A percentile compares a stretch with the other conserved stretches of the same genome.
These are phyloP conservation scores for Ascochyta rabiei DNA, from an alignment of 2,329 filamentous ascomycete species.

Conservation along the genomic window DNA sequence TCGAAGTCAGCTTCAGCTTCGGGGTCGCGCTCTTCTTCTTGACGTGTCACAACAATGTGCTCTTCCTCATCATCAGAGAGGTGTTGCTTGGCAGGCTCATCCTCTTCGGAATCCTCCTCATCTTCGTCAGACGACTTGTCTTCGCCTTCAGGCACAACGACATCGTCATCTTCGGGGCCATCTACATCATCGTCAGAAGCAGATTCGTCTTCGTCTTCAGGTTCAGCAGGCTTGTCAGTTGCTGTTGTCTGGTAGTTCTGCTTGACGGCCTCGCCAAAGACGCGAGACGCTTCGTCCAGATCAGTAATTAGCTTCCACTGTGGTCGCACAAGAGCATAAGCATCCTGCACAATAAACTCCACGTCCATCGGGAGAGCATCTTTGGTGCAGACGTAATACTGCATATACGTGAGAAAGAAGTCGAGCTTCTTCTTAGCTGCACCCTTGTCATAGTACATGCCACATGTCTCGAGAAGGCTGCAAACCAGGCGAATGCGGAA, in stretches of 20 bases:
- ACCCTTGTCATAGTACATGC: constrained; percentile 93
- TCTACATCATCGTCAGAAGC: constrained; percentile 76
- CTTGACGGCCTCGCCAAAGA: constrained; percentile 85
- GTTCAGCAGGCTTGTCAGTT: constrained; percentile 70
- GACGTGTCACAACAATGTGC: constrained; percentile 86
- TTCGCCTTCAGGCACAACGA: constrained; percentile 57
- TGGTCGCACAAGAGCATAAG: constrained; percentile 80
- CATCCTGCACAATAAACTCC: constrained; percentile 94
- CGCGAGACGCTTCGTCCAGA: constrained; percentile 79
- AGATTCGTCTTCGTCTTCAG: constrained; percentile 73
- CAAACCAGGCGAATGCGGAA: constrained; percentile 92
- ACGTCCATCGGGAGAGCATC: constrained; percentile 92
- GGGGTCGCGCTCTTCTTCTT: constrained; percentile 88
- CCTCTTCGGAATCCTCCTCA: constrained; percentile 57
- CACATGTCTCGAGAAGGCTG: constrained; percentile 90
- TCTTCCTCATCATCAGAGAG: constrained; percentile 80
- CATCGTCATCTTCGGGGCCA: constrained; percentile 55
- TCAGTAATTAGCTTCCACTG: constrained; percentile 89
- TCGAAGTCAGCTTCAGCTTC: constrained; percentile 98
- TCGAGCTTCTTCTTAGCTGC: constrained; percentile 95
- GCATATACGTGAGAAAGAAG: constrained; percentile 95
- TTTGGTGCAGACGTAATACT: constrained; percentile 95
- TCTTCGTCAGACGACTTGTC: constrained; percentile 59
- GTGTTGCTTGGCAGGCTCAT: constrained; percentile 54
- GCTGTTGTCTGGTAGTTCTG: constrained; percentile 86